Base-by-base conservation (phyloP, 2,329 filamentous ascomycete genomes). In the Cladophialophora immunda region DNA sequence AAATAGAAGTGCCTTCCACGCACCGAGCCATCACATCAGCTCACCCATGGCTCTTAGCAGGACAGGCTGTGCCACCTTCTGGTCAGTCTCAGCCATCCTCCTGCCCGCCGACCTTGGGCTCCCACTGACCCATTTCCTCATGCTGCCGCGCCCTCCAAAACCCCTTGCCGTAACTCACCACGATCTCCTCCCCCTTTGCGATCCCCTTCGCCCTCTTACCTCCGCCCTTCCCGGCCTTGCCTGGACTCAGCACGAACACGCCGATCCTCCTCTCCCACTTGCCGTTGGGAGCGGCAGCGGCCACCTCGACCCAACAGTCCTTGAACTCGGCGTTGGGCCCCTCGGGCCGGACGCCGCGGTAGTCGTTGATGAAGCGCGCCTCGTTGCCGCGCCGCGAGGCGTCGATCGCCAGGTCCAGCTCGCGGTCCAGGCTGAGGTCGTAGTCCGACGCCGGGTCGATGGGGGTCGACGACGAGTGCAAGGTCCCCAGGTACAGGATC, bases 101-200 rank as follows among this genome's bases (percentile, higher is more conserved):
- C 19, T 13, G 13, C 9, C 3, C 57, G 9, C 25, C 27, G 25
- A 50, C 41, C n/a, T 54, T 29, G 6, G 17, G n/a, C 27, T 45
- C 27, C 17, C 3, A n/a, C 9, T 62, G 50, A 22, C 54, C 32
- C 47, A 57, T 27, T 61, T 78, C 64, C 75, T 77, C 57, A 4
- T 55, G 53, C 41, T 59, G 62, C 57, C 70, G 63, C 2, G 69
- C 67, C 32, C 54, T 68, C 82, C 82, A 84, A 64, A 83, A 84
- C 0, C 81, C 82, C 71, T 85, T 85, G 32, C 84, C 84, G 71
- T 86, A 86, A 70, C 79, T 84, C n/a, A 86, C 78, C 30, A 85
- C 75, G 52, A 86, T 81, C 74, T 86, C 84, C 64, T 84, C 78
- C 1, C 82, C 83, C 64, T 78, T 81, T 25, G 71, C 73, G 52